phyloP scores from a whole-genome alignment of 495 filamentous ascomycete species.

The Neurospora sp. region DNA sequence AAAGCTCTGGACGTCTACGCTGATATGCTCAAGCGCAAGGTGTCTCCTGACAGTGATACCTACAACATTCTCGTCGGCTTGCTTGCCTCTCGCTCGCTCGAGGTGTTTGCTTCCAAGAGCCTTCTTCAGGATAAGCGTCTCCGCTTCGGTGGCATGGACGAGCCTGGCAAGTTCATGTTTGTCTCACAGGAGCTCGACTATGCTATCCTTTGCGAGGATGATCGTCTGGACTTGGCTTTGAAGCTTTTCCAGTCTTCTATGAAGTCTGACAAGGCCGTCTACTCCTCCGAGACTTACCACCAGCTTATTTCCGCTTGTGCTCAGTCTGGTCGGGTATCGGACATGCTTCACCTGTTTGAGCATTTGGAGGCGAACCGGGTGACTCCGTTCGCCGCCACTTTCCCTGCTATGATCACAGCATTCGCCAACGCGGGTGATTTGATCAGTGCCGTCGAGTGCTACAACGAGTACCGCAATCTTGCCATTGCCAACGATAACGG shows the following conservation, averaged over 20 bases:
- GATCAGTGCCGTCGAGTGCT: conserved; percentile 83
- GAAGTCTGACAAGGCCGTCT: conserved; percentile 46
- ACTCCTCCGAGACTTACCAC: conserved; percentile 61
- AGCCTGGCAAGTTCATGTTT: conserved; percentile 82
- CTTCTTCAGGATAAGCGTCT: conserved; percentile 62
- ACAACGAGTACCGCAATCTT: conserved; percentile 81
- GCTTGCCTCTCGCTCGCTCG: conserved; percentile 66
- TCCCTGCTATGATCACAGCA: conserved; percentile 84
- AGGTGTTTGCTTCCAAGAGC: conserved; percentile 58
- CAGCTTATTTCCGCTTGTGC: conserved; percentile 79
- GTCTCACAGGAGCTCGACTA: conserved; percentile 75
- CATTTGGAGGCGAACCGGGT: conserved; percentile 77
- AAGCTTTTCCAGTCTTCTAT: conserved; percentile 73
- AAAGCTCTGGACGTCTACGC: conserved; percentile 93
- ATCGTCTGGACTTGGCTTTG: conserved; percentile 72
- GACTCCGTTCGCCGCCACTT: conserved; percentile 66
- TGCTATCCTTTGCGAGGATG: conserved; percentile 73
- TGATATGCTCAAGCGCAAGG: conserved; percentile 83
- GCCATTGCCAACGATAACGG: conserved; percentile 74
- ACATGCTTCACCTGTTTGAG: conserved; percentile 80
- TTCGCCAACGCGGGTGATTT: conserved; percentile 76
- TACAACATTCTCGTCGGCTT: conserved; percentile 79
- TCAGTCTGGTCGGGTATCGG: conserved; percentile 60
- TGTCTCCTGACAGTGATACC: conserved; percentile 71
- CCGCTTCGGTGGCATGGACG: conserved; percentile 78